Conservation (phyloP, 2,329 filamentous ascomycete species). For the Neonectria punicea region DNA sequence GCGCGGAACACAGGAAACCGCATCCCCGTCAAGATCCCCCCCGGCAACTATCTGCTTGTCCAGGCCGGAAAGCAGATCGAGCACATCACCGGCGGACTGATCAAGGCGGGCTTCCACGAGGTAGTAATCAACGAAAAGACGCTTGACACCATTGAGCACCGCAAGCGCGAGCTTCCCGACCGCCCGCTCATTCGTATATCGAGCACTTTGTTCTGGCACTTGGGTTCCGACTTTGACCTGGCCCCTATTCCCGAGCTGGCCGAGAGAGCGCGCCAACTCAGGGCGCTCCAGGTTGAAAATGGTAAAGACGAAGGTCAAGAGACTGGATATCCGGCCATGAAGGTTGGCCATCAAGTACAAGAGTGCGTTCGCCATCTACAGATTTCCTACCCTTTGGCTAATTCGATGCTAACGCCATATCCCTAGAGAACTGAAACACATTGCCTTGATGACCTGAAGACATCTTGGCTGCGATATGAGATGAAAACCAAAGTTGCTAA, state of each 20-base stretch:
- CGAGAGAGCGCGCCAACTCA: conserved; percentile 55
- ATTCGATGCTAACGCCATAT: conserved; percentile 25
- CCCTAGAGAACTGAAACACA: conserved; percentile 62
- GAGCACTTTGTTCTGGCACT: conserved; percentile 70
- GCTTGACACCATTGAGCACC: conserved; percentile 56
- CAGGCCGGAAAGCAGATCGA: conserved; percentile 73
- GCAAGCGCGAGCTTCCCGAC: conserved; percentile 55
- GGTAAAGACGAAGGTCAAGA: conserved; percentile 65
- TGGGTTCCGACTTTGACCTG: conserved; percentile 67
- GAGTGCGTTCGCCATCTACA: conserved; percentile 53
- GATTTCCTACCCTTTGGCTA: background rate
- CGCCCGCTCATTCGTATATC: conserved; percentile 67
- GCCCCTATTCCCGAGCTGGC: conserved; percentile 60
- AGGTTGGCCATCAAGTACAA: conserved; percentile 69
- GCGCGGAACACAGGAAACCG: conserved; percentile 69
- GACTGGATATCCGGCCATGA: conserved; percentile 61
- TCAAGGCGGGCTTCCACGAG: conserved; percentile 72
- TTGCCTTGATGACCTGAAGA: conserved; percentile 59
- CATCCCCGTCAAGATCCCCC: conserved; percentile 68
- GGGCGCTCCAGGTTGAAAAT: conserved; percentile 58
- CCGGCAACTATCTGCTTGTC: conserved; percentile 67
- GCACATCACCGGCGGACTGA: conserved; percentile 68
- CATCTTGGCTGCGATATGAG: background rate
- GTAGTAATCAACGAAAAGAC: conserved; percentile 68
- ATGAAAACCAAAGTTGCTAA: no score